A percentile compares a stretch with the other conserved stretches of the same genome.
These are phyloP conservation scores for Dactylonectria macrodidyma DNA, from an alignment of 2,329 filamentous ascomycete species.

Conservation along the genomic window DNA sequence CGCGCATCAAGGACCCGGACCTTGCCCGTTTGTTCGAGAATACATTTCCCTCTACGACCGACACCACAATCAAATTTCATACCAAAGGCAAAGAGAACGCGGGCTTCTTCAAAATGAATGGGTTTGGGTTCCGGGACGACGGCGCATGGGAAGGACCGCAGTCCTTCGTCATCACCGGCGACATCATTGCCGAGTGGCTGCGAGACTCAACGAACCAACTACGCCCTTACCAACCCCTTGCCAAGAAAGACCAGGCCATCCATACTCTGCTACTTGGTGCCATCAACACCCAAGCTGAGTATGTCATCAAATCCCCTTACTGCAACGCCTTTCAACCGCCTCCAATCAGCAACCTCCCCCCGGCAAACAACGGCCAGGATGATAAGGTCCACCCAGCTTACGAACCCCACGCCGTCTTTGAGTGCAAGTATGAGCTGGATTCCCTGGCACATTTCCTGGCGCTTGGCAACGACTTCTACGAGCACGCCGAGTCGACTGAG, in stretches of 20 bases:
- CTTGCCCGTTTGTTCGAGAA: slow-evolving; percentile 96
- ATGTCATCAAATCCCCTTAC: slow-evolving; percentile 94
- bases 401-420: slow-evolving; percentile 88
- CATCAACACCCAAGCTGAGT: slow-evolving; percentile 96
- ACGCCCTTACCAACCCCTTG: slow-evolving; percentile 88
- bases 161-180: slow-evolving; percentile 93
- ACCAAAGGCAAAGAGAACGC: slow-evolving; percentile 70
- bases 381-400: slow-evolving; percentile 90
- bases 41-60: slow-evolving; percentile 87
- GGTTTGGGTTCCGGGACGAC: slow-evolving; percentile 58
- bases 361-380: slow-evolving; percentile 83
- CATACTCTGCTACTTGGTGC: slow-evolving; percentile 88
- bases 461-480: slow-evolving; percentile 88
- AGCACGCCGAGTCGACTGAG: slow-evolving; percentile 81
- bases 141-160: slow-evolving; percentile 87
- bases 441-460: slow-evolving; percentile 93
- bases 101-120: slow-evolving; percentile 54
- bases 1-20: slow-evolving; percentile 86
- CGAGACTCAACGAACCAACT: slow-evolving; percentile 95
- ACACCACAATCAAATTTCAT: slow-evolving; percentile 92
- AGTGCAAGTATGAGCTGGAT: slow-evolving; percentile 99
- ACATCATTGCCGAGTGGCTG: slow-evolving; percentile 94
- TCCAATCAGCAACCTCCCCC: slow-evolving; percentile 80
- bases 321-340: slow-evolving; percentile 99
- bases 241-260: slow-evolving; percentile 84